Base-by-base conservation (phyloP, 2,329 filamentous ascomycete species). In the Colletotrichum magnum region DNA sequence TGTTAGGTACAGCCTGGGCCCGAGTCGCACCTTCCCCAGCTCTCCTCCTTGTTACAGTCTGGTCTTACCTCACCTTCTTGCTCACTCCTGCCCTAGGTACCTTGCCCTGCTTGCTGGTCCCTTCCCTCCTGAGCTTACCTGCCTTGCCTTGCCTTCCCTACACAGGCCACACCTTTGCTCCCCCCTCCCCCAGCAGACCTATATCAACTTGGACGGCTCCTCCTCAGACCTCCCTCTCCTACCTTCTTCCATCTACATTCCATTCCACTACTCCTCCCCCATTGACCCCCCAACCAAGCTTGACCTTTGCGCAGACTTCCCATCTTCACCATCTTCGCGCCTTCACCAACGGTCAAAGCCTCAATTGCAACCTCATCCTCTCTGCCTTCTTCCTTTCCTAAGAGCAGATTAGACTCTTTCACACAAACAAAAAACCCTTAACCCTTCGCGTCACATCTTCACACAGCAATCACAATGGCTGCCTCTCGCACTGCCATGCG, bases 191-290 rank as follows among this genome's bases (percentile, higher is more conserved):
- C 56, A 28, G 57, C 45, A 15, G 50, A 61, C 62, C 56, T 69
- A 69, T 69, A 69, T 69, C 66, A 69, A 69, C 62, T 69, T 69
- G 62, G 24, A 52, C 56, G 51, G 57, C 62, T 58, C 62, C 45
- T 60, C 24, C 50, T 57, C 39, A 18, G 6, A 59, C 56, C 36
- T 57, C 32, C 9, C 2, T 32, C 43, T n/a, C 36, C 56, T 66
- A 6, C 43, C 15, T 57, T 52, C 36, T 52, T 48, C 50, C 50
- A 60, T 56, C 39, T 50, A 69, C 56, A 56, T 51, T 52, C 45
- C 56, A 66, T 47, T 61, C 18, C 45, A 50, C 59, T 13, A 43
- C 21, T 50, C 41, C 26, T 56, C 51, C 66, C 24, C 12, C 51
- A 47, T 36, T 36, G 32, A 36, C 32, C 32, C 47, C 47, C 45